Conservation (phyloP, 192 early-diverging fungal genomes). For the Bifiguratus adelaidae region DNA sequence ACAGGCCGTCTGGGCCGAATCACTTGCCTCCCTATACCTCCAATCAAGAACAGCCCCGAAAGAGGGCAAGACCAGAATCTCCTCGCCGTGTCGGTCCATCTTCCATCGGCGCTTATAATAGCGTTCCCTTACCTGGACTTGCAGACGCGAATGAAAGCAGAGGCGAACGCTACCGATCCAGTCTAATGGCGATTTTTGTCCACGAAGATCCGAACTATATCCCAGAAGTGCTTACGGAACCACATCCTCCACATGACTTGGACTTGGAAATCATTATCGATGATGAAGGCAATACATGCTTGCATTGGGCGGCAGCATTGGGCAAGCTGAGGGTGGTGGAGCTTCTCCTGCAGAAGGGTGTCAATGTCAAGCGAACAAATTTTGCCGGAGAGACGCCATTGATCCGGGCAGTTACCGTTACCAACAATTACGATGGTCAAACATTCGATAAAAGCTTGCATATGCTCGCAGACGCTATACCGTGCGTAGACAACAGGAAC, state of each 20-base stretch:
- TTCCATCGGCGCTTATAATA: slow-evolving; percentile 4
- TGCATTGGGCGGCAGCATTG: slow-evolving; percentile 95
- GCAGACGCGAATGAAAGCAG: slow-evolving; percentile 13
- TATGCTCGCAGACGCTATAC: slow-evolving; percentile 61
- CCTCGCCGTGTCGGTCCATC: slow-evolving; percentile 16
- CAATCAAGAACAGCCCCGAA: slow-evolving; percentile 6
- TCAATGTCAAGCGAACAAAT: slow-evolving; percentile 60
- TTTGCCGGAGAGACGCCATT: slow-evolving; percentile 79
- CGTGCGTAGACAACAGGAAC: slow-evolving; percentile 56
- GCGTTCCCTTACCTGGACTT: too few species aligned
- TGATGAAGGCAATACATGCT: slow-evolving; percentile 85
- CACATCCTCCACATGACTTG: slow-evolving; percentile 32
- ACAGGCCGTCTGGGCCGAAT: slow-evolving; percentile 7
- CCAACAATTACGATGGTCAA: slow-evolving; percentile 69
- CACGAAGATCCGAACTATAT: slow-evolving; percentile 59
- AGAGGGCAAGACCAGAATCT: slow-evolving; percentile 10
- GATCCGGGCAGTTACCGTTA: slow-evolving; percentile 77
- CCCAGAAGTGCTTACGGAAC: slow-evolving; percentile 27
- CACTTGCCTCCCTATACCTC: slow-evolving; percentile 13
- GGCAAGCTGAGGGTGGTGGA: slow-evolving; percentile 65
- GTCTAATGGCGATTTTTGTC: slow-evolving; percentile 81
- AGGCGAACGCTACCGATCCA: slow-evolving; percentile 53
- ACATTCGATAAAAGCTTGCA: slow-evolving; percentile 69
- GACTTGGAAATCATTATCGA: slow-evolving; percentile 84
- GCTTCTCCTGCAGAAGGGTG: slow-evolving; percentile 65